phyloP scores from a whole-genome alignment of 1,284 basidiomycete genomes.

The Moesziomyces parantarcticus region DNA sequence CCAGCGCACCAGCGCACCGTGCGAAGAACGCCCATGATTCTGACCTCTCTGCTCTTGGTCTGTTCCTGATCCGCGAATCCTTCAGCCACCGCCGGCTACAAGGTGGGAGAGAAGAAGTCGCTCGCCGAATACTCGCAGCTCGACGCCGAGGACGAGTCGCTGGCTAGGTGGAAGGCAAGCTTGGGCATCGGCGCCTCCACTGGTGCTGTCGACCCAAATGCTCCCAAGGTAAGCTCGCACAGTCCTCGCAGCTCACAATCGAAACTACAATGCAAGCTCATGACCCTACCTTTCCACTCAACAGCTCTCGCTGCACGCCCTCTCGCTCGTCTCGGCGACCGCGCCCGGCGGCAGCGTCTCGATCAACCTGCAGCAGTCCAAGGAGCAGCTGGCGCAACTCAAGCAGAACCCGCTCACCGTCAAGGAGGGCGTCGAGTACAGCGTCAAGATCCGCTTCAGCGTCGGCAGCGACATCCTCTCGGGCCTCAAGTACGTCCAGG shows the following conservation, averaged over 20 bases:
- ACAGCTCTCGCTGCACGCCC: conserved; percentile 62
- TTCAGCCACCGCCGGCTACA: conserved; percentile 66
- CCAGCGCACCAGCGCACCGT: too few relatives aligned
- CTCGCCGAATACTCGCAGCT: conserved; percentile 73
- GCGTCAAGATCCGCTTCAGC: conserved; percentile 82
- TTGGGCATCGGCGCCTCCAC: conserved; percentile 77
- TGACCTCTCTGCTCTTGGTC: neutral
- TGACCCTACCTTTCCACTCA: conserved; percentile 2
- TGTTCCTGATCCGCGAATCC: neutral
- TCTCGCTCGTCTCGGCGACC: conserved; percentile 70
- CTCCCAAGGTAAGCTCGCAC: conserved; percentile 50
- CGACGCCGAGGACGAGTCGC: conserved; percentile 84
- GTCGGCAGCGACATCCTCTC: conserved; percentile 83
- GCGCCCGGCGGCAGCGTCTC: conserved; percentile 68
- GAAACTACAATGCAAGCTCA: neutral
- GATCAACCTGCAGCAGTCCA: conserved; percentile 70
- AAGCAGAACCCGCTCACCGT: conserved; percentile 74
- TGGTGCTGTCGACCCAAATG: conserved; percentile 63
- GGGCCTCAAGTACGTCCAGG: conserved; percentile 80
- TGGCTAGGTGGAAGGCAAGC: conserved; percentile 86
- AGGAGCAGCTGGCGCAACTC: conserved; percentile 69
- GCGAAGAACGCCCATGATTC: neutral
- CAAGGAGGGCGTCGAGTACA: conserved; percentile 74
- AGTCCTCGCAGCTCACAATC: neutral
- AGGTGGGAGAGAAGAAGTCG: conserved; percentile 69